Conservation (phyloP, 1,284 basidiomycete genomes). For the Puccinia triticina region DNA sequence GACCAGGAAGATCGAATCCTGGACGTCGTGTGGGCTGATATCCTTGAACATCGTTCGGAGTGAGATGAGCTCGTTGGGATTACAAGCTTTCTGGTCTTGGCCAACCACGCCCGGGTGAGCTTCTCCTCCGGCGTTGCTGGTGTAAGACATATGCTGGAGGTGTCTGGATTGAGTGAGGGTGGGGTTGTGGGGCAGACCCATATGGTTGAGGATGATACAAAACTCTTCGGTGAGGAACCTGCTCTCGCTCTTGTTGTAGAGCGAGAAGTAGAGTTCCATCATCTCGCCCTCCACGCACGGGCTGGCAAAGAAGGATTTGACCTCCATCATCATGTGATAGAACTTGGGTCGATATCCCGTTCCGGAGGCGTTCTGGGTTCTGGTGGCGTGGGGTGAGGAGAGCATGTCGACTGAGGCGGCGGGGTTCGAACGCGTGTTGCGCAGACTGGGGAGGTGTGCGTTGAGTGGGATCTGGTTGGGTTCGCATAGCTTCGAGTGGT, state of each 20-base stretch:
- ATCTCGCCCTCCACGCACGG: conserved; percentile 87
- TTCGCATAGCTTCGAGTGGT: conserved; percentile 57
- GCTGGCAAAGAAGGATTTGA: conserved; percentile 86
- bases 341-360: conserved; percentile 66
- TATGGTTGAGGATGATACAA: conserved; percentile 84
- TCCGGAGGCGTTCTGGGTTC: conserved; percentile 32
- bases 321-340: conserved; percentile 84
- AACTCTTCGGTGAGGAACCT: conserved; percentile 94
- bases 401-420: conserved; percentile 29
- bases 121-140: not conserved
- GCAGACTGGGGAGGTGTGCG: conserved; percentile 52
- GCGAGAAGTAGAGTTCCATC: conserved; percentile 87
- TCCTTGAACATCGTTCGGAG: conserved; percentile 87
- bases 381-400: conserved; percentile 8
- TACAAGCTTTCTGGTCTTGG: conserved; percentile 32
- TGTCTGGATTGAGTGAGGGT: conserved; percentile 60
- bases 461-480: conserved; percentile 52
- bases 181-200: conserved; percentile 79
- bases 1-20: conserved; percentile 80
- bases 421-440: conserved; percentile 23
- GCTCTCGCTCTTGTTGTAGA: conserved; percentile 79
- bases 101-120: not conserved
- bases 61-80: conserved; percentile 60
- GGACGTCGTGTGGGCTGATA: conserved; percentile 79
- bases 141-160: not conserved